Evolutionary conservation across 2,329 filamentous ascomycete species (phyloP), one percentile per base, ranked within the genome.

Genomic region (Cordyceps farinosa): DNA sequence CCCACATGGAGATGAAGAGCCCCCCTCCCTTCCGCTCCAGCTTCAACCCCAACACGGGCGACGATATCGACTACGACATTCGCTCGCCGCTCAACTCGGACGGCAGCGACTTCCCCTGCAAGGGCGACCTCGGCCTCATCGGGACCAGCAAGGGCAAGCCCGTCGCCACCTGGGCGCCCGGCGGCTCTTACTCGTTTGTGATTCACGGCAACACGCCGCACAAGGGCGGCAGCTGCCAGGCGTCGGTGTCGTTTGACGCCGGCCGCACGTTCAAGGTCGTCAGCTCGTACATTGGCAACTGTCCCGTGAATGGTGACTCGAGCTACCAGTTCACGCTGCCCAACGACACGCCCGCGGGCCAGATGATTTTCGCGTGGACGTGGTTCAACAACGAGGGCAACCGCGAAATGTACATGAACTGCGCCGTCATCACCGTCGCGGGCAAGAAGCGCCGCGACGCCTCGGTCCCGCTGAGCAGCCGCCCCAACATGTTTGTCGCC

Each of bases 391-490:
- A 81, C 65, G 68, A 85, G 32, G 86, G 87, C 1, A 88, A 87
- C 69, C 79, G 86, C 22, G 87, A 89, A 70, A 87, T 88, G 81
- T 90, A 90, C 76, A 88, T 88, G 84, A 87, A 89, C 72, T 90
- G 87, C 67, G 86, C 86, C 0, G 80, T 81, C 7, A 79, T 89
- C 32, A 79, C 79, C n/a, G 82, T 88, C 52, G 59, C 65, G 1
- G 67, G 68, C 3, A 67, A 68, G 22, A 47, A 27, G 1, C 52
- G 51, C 22, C 44, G 62, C 13, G 65, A 48, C 34, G 69, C 71
- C 54, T 64, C 32, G 3, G 42, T n/a, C 10, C 27, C 65, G 6
- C 84, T 88, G 70, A 74, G 76, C 50, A 73, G 74, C 32, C 82
- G 89, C 0, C 88, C 89, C 0, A 73, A 79, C 22, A 81, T 91